A percentile compares a stretch with the other conserved stretches of the same genome.
These are phyloP conservation scores for Suillus tomentosus DNA, from an alignment of 768 basidiomycete genomes.

Conservation along the genomic window DNA sequence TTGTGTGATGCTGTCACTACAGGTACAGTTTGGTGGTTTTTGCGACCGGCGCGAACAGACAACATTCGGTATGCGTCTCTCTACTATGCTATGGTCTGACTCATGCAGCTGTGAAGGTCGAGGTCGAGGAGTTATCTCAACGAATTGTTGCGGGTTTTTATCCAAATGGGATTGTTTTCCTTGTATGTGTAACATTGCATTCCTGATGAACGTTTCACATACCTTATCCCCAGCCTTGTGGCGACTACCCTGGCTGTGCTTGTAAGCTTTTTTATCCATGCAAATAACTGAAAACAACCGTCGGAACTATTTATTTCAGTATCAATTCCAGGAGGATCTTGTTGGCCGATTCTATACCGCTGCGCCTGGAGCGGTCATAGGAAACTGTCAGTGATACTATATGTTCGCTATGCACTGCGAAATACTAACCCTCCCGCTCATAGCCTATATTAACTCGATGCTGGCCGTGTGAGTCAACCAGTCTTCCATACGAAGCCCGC, in stretches of 20 bases:
- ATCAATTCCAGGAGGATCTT: slow-evolving; percentile 15
- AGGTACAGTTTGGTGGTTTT: slow-evolving; percentile 15
- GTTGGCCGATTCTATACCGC: slow-evolving; percentile 11
- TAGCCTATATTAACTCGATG: slow-evolving; percentile 28
- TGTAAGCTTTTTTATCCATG: slow-evolving; percentile 11
- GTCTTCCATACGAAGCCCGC: not conserved
- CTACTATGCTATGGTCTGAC: not conserved
- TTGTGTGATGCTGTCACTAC: slow-evolving; percentile 24
- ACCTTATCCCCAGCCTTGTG: slow-evolving; percentile 11
- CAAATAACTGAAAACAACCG: not conserved
- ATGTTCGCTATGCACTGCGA: not conserved
- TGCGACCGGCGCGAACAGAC: slow-evolving; percentile 17
- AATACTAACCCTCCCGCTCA: not conserved
- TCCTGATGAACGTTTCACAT: not conserved
- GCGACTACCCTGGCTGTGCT: slow-evolving; percentile 10
- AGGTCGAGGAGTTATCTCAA: slow-evolving; percentile 16
- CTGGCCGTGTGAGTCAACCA: slow-evolving; percentile 22
- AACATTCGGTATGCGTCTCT: slow-evolving; percentile 14
- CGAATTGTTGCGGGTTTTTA: slow-evolving; percentile 12
- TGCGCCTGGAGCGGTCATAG: slow-evolving; percentile 17
- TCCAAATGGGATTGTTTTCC: slow-evolving; percentile 25
- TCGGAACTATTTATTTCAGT: slow-evolving; percentile 13
- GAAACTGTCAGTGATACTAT: slow-evolving; percentile 20
- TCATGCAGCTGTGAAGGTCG: slow-evolving; percentile 9
- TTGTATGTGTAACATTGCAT: slow-evolving; percentile 15